Evolutionary conservation across 305 asterid genomes (phyloP), one percentile per base, ranked within the genome.

Genomic region (Withania somnifera): DNA sequence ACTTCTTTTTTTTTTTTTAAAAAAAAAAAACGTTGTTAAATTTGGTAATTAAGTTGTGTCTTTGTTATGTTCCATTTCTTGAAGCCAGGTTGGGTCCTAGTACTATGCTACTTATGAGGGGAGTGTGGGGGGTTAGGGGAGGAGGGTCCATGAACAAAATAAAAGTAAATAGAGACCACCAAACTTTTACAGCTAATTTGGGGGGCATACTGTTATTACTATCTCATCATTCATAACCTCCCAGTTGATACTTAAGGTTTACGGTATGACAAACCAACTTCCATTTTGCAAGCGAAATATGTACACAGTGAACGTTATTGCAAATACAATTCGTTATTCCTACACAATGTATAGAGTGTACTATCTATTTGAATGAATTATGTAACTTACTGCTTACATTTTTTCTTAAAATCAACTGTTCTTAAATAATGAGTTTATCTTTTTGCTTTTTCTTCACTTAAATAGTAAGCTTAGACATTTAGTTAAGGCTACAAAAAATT

Each of bases 141-240:
- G 34, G 78, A 20, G 78, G 42, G 79, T 26, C 79, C 40, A 73
- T 26, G 1, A 26, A 28, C 38, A 47, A 8, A 42, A 28, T 32
- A 17, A n/a, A 66, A 42, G 53, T 30, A 14, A 40, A 45, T 28
- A 14, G 11, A 40, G 34, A 63, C 32, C 19, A 47, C 64, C 75
- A 58, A 79, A 47, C 69, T 79, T 79, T 79, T 79, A 57, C 42
- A 38, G 57, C 75, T 79, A 57, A 79, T 22, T 45, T n/a, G 54
- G 36, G 79, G 79, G 22, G 22, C 77, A 19, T 40, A 40, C n/a
- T 38, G 34, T 68, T 67, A 19, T 38, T 20, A 69, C 56, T 20
- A 34, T 34, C 78, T 11, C 78, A 22, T 38, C 38, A 42, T 71
- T 71, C 11, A 45, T 71, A 22, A 50, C 34, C 10, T 68, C 34